Evolutionary conservation across 495 filamentous ascomycete species (phyloP), one percentile per base, ranked within the genome.

Genomic region (Penicillium salamii): DNA sequence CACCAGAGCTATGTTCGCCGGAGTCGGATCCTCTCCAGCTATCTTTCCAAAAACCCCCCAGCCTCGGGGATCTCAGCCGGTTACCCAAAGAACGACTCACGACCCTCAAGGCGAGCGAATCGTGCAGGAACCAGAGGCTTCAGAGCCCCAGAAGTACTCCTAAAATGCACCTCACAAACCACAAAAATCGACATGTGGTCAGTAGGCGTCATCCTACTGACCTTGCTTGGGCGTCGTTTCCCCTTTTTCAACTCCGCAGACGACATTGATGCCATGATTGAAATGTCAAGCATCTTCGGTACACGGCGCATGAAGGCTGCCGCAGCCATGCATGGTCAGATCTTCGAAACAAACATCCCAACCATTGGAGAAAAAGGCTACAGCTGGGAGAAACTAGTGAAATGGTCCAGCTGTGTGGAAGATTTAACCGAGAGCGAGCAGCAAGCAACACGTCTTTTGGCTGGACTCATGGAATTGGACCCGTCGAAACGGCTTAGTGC

Each of bases 201-300:
- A 12, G 91, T 85, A 0, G 93, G 93, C 17, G 90, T 98, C 7
- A 95, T 97, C 49, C 81, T 98, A 1, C 72, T 98, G 11, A 97
- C 93, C 1, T 83, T 98, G 37, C 78, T 98, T 7, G 87, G 88
- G 12, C 84, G 83, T 42, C 86, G 93, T 6, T 98, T 98, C 56
- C 93, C 93, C 33, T 98, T 98, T 72, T 98, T 98, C 78, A 96
- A 98, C 70, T 92, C 88, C 31, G 85, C 90, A 11, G 93, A 98
- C 62, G 93, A 98, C 54, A 82, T 98, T 41, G 93, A 98, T 59
- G 93, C 95, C 21, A 87, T 96, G 79, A 90, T 98, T 47, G 93
- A 98, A 65, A 93, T 98, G 54, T 86, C 91, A 14, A 93, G 90
- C 44, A 95, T 97, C 37, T 96, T 97, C 65, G 93, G 93, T n/a